phyloP scores from a whole-genome alignment of 1,284 basidiomycete species.

The Albatrellus sp. region DNA sequence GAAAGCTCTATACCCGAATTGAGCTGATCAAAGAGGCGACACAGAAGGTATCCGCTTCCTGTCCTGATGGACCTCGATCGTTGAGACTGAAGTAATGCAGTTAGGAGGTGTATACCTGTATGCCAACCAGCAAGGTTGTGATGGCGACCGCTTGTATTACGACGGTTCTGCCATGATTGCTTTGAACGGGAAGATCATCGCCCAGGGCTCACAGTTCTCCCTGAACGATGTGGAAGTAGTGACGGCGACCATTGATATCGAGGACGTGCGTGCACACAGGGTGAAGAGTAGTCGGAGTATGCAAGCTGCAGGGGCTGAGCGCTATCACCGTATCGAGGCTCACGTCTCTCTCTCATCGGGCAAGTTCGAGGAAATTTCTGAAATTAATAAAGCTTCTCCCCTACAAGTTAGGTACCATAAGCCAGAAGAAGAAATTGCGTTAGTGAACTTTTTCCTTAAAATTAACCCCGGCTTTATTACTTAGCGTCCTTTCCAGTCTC shows the following conservation, averaged over 20 bases:
- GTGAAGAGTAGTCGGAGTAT: slow-evolving; percentile 74
- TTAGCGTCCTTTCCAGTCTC: slow-evolving; percentile 35
- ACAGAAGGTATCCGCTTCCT: slow-evolving; percentile 49
- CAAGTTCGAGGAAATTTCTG: slow-evolving; percentile 49
- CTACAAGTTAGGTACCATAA: slow-evolving; percentile 67
- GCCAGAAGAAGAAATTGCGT: slow-evolving; percentile 98
- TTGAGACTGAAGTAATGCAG: slow-evolving; percentile 25
- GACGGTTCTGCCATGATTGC: slow-evolving; percentile 96
- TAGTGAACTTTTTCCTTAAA: slow-evolving; percentile 20
- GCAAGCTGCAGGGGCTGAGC: slow-evolving; percentile 71
- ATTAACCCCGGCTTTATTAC: not conserved
- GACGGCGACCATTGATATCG: slow-evolving; percentile 89
- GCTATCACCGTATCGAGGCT: slow-evolving; percentile 71
- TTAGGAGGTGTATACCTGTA: slow-evolving; percentile 95
- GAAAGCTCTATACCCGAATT: slow-evolving; percentile 84
- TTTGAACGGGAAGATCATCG: slow-evolving; percentile 84
- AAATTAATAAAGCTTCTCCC: slow-evolving; percentile 23
- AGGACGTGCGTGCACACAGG: slow-evolving; percentile 85
- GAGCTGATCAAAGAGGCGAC: slow-evolving; percentile 97
- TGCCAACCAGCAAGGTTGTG: slow-evolving; percentile 98
- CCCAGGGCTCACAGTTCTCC: slow-evolving; percentile 95
- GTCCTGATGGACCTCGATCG: not conserved
- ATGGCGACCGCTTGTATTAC: slow-evolving; percentile 95
- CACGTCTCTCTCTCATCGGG: slow-evolving; percentile 67
- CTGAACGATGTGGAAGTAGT: slow-evolving; percentile 93